These are phyloP conservation scores for Solanum chiquidenum DNA, from an alignment of 257 asterid species.

Conservation along the genomic window DNA sequence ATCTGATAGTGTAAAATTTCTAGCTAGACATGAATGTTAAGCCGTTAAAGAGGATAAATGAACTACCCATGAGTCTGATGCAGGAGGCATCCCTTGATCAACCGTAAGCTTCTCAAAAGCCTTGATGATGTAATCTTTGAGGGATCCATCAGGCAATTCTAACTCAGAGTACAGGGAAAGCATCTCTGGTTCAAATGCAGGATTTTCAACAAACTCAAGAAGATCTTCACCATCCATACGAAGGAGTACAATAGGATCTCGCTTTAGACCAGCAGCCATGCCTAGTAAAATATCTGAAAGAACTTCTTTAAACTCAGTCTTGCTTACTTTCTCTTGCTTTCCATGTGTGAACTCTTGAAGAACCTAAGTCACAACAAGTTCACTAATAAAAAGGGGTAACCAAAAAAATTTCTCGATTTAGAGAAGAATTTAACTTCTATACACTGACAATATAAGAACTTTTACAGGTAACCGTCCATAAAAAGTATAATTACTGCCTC, in stretches of 20 bases:
- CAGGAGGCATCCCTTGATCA: slow-evolving; percentile 95
- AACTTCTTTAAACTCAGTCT: slow-evolving; percentile 65
- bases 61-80: slow-evolving; percentile 78
- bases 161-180: slow-evolving; percentile 47
- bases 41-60: background rate
- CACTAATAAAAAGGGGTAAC: background rate
- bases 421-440: background rate
- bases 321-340: slow-evolving; percentile 52
- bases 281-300: slow-evolving; percentile 76
- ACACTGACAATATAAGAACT: background rate
- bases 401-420: background rate
- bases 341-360: slow-evolving; percentile 83
- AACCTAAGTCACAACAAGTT: slow-evolving; percentile 32
- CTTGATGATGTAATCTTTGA: slow-evolving; percentile 42
- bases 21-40: background rate
- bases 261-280: slow-evolving; percentile 91
- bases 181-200: slow-evolving; percentile 51
- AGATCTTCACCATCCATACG: slow-evolving; percentile 89
- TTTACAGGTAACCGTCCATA: background rate
- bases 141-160: slow-evolving; percentile 35
- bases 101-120: slow-evolving; percentile 75
- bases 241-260: slow-evolving; percentile 84
- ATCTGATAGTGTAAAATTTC: background rate
- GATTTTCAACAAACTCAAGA: slow-evolving; percentile 42
- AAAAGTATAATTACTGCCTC: background rate